Evolutionary conservation across 768 basidiomycete species (phyloP).

Genomic region (Pulveroboletus frians): DNA sequence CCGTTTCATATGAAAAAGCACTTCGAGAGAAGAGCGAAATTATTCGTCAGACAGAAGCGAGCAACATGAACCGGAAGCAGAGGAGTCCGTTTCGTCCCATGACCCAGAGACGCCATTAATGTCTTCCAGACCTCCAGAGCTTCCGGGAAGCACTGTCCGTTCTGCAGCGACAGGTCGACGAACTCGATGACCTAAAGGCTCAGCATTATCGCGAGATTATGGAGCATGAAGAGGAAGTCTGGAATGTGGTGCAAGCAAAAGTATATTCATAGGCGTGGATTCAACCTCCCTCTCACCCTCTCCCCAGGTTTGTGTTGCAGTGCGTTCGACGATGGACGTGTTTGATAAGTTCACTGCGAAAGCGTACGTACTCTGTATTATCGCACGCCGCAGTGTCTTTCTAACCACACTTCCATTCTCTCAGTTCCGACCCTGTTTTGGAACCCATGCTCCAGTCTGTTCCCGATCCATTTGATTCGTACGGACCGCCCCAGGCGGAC

Average conservation of each 20-base stretch:
- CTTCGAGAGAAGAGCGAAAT: conserved; percentile 79
- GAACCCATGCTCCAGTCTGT: conserved; percentile 87
- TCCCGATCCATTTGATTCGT: conserved; percentile 91
- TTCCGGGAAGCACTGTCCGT: conserved; percentile 80
- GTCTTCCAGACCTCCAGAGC: conserved; percentile 69
- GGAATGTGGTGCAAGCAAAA: conserved; percentile 87
- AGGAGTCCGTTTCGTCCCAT: conserved; percentile 54
- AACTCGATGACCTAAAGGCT: conserved; percentile 79
- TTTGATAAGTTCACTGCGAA: conserved; percentile 85
- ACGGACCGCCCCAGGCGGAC: conserved; percentile 81
- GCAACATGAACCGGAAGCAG: conserved; percentile 79
- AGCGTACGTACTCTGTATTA: conserved; percentile 50
- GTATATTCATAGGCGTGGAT: conserved; percentile 32
- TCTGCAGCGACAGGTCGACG: conserved; percentile 86
- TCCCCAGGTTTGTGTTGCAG: conserved; percentile 65
- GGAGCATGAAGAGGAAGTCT: conserved; percentile 93
- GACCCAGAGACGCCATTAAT: conserved; percentile 6
- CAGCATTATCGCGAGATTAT: conserved; percentile 85
- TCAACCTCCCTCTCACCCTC: conserved; percentile 12
- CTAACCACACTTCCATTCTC: conserved; percentile 10
- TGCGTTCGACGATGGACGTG: conserved; percentile 88
- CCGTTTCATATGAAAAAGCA: conserved; percentile 74
- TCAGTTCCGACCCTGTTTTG: conserved; percentile 79
- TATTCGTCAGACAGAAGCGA: conserved; percentile 81
- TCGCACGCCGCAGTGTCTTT: conserved; percentile 2